Base-by-base conservation (phyloP, 345 rosid genomes). In the Eucalyptus cladocalyx region DNA sequence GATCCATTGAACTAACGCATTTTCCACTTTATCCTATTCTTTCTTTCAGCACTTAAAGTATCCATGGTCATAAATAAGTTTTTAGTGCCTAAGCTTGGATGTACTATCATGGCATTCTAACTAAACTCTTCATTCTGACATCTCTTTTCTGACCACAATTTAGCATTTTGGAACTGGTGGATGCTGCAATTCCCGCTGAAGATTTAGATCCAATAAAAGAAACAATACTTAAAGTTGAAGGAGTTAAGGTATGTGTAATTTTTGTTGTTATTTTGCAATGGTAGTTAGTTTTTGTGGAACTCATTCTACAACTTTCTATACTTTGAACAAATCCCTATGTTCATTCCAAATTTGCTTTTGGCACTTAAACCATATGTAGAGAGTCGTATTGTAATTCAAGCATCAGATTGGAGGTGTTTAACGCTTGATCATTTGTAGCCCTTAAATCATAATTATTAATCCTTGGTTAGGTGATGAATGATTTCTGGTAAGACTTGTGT, bases 111-210 rank as follows among this genome's bases (percentile, higher is more conserved):
- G 16, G 15, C 9, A 40, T 76, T 40, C 47, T 76, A 13, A 76
- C 47, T 76, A 42, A 76, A 11, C 45, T 76, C 47, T 87, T 21
- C 47, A 37, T 87, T 87, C 89, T 89, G 90, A 93, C 88, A 65
- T 89, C 88, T 89, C 89, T 90, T 76, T 76, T 76, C 47, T 40
- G 85, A 11, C 83, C 83, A 37, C 47, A 65, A 47, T 86, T 91
- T 60, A 97, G 99, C 91, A 92, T 97, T 87, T 88, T 97, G 96
- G 99, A 97, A 92, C 93, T 97, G 93, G 99, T 96, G 90, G 99
- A 97, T 95, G 98, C 99, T 91, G 99, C 99, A 89, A 91, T 96
- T 87, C 99, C 98, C 26, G 91, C 92, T 43, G 94, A 97, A 90
- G 92, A 94, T 50, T 91, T 97, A 95, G 94, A 94, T 88, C 97